These are phyloP conservation scores for Picochlorum costavermella DNA, from an alignment of 139 green algal species.

Conservation along the genomic window DNA sequence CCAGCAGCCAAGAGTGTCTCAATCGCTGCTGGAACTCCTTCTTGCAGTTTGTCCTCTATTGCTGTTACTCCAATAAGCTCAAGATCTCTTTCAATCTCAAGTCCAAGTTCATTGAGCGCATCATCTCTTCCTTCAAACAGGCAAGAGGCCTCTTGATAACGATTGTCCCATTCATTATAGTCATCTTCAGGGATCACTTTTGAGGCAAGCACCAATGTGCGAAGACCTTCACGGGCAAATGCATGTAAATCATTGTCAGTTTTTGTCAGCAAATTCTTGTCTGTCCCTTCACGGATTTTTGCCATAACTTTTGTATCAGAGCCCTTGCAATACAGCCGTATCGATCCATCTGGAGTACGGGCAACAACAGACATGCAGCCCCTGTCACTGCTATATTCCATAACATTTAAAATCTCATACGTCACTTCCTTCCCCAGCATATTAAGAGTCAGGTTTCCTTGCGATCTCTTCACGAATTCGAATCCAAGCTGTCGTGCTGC, in stretches of 20 bases:
- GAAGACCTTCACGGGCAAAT: conserved; percentile 39
- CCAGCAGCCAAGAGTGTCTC: conserved; percentile 67
- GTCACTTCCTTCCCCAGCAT: conserved; percentile 38
- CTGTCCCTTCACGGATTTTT: conserved; percentile 33
- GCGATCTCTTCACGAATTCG: conserved; percentile 54
- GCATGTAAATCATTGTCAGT: conserved; percentile 30
- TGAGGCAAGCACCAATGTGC: conserved; percentile 44
- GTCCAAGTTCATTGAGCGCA: conserved; percentile 36
- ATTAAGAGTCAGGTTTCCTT: conserved; percentile 33
- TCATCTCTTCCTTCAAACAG: conserved; percentile 52
- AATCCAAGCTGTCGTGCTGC: conserved; percentile 84
- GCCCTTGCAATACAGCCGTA: conserved; percentile 87
- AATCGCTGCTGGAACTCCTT: conserved; percentile 86
- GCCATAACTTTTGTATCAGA: conserved; percentile 68
- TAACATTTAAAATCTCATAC: conserved; percentile 80
- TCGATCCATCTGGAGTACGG: conserved; percentile 45
- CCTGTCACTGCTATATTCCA: conserved; percentile 87
- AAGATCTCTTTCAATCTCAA: conserved; percentile 65
- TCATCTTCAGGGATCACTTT: conserved; percentile 31
- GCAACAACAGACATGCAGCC: conserved; percentile 56
- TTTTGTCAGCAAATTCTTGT: conserved; percentile 12
- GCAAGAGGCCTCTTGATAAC: conserved; percentile 43
- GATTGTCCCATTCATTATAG: conserved; percentile 43
- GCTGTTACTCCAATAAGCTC: conserved; percentile 89
- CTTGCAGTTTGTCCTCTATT: conserved; percentile 96